Evolutionary conservation across 2,329 filamentous ascomycete genomes (phyloP), one percentile per base, ranked within the genome.

Genomic region (Colletotrichum lindemuthianum): DNA sequence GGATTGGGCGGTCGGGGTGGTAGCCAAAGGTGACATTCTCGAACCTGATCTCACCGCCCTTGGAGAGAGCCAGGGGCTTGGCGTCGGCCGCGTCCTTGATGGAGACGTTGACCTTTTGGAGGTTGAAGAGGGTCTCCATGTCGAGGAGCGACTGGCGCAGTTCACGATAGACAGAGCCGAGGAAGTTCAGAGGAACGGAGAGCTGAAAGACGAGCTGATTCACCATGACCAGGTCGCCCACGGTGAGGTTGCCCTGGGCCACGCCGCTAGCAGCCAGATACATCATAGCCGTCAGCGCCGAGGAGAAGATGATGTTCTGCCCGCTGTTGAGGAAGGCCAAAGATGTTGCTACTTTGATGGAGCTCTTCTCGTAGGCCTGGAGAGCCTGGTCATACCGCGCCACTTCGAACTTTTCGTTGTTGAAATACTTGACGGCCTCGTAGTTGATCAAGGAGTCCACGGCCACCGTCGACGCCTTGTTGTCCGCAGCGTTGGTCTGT

Each of bases 151-250:
- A 97, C 79, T 99, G 96, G 60, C 96, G 87, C 58, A 99, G 85
- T 79, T 99, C 96, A 70, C 96, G 91, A 76, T 99, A 99, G 11
- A 99, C 95, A 12, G 93, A 97, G n/a, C 96, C 96, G 4, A 99
- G 83, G 78, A 99, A 99, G 82, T 99, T 99, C 65, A 99, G 86
- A 0, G 96, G 96, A 4, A 99, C 93, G 0, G 93, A 97, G 6
- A 99, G 89, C 79, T 99, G 96, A 79, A 99, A 99, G 64, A 99
- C 94, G 15, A 99, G 89, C 81, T 98, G 96, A 77, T 99, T 99
- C 70, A 99, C 93, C 92, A 99, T 96, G 74, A 99, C 96, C 37
- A 99, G 84, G 75, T 99, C 96, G 63, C 96, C 96, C 12, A 99
- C 94, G 0, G 95, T 97, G 71, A 99, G 80, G 6, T 83, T 81